Evolutionary conservation across 2,329 filamentous ascomycete genomes (phyloP), one percentile per base, ranked within the genome.

Genomic region (Stachybotrys echinatus): DNA sequence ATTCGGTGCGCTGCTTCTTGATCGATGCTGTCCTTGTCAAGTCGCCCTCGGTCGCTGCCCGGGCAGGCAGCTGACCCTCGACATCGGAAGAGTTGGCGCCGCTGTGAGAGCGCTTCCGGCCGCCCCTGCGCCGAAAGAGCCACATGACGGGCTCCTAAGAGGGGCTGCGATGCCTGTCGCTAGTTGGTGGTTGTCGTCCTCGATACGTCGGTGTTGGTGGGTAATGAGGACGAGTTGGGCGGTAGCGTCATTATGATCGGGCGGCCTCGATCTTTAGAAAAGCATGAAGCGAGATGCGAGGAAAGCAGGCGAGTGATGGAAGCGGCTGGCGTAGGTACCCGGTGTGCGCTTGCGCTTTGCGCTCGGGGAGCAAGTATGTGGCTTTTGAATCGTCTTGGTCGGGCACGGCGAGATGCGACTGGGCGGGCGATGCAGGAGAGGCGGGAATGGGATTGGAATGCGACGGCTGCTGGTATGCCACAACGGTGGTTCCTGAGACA

Each of bases 51-150:
- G 65, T 66, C 31, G 67, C 65, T 54, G 58, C 64, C 47, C 68
- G 71, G 57, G 66, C 68, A 53, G 57, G 62, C 46, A 65, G 58
- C 31, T 61, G 50, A 14, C 72, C 72, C 64, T 83, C 75, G 61
- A 75, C 68, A 60, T 78, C 78, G 52, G 77, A 70, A 57, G 79
- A 69, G 58, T 77, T 77, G 58, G 76, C 79, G 67, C 81, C 67
- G 56, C 71, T 72, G 52, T 73, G 70, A 55, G 75, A 68, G 63
- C 77, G 74, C 69, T 75, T 82, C 70, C 84, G 84, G 69, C 83
- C 85, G 70, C 80, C 85, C 71, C 79, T 85, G 63, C 86, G 84
- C 69, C 85, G 79, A 70, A 95, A 95, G 54, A 85, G 88, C 90
- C 89, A 95, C 69, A 92, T 74, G 65, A 85, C 83, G 88, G 92